Conservation (phyloP, 768 basidiomycete species). For the Trametopsis cervina region DNA sequence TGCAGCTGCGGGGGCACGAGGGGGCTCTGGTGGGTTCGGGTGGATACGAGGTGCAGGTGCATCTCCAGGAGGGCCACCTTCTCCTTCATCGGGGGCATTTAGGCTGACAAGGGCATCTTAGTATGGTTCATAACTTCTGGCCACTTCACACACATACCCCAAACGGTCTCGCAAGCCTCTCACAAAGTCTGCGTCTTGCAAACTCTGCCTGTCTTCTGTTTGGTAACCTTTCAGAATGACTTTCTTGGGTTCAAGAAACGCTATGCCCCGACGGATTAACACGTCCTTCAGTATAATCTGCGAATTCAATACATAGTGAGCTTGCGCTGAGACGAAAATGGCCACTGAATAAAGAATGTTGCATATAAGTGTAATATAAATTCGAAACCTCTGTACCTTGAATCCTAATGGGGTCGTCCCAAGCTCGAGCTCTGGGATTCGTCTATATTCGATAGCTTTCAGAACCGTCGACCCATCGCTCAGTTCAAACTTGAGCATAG, state of each 20-base stretch:
- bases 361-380: background rate
- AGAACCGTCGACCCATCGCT: constrained; percentile 70
- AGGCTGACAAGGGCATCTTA: too few species aligned
- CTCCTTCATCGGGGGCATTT: background rate
- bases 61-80: background rate
- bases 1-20: constrained; percentile 5
- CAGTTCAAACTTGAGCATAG: constrained; percentile 70
- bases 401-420: constrained; percentile 75
- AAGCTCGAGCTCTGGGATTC: constrained; percentile 57
- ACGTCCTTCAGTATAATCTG: constrained; percentile 71
- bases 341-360: background rate
- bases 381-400: constrained; percentile 46
- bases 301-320: background rate
- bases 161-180: constrained; percentile 54
- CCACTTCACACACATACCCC: constrained; percentile 45
- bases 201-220: constrained; percentile 56
- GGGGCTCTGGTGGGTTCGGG: constrained; percentile 6
- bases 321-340: background rate
- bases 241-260: constrained; percentile 68
- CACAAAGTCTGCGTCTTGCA: constrained; percentile 54
- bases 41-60: constrained; percentile 5
- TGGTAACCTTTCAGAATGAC: constrained; percentile 53
- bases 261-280: constrained; percentile 59
- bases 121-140: too few species aligned
- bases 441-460: constrained; percentile 73